These are phyloP conservation scores for Hericium coralloides DNA, from an alignment of 768 basidiomycete species.

Conservation along the genomic window DNA sequence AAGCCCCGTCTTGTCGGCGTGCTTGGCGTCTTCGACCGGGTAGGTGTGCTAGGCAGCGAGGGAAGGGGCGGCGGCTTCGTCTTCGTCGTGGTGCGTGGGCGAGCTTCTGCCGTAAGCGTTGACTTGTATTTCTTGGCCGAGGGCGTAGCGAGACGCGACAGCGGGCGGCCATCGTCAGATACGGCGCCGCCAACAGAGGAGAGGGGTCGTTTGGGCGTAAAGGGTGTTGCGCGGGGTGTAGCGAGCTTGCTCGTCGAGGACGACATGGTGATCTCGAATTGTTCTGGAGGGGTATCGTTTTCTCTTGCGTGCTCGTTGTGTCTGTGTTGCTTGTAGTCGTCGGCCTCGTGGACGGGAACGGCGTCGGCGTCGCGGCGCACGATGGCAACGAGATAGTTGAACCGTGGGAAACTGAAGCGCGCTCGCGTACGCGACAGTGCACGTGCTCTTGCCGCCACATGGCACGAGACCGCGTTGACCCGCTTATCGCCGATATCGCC, in stretches of 20 bases:
- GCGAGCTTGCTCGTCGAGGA: neutral
- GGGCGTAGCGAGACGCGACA: slow-evolving; percentile 8
- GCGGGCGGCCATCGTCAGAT: neutral
- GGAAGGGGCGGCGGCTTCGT: slow-evolving; percentile 10
- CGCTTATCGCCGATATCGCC: neutral
- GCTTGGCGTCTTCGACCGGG: slow-evolving; percentile 25
- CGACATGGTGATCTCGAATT: neutral
- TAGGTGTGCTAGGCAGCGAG: slow-evolving; percentile 11
- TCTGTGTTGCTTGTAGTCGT: neutral
- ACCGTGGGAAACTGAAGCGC: slow-evolving; percentile 1
- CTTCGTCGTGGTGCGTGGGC: slow-evolving; percentile 11
- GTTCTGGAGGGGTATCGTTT: neutral
- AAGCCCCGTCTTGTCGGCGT: slow-evolving; percentile 29
- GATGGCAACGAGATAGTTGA: neutral
- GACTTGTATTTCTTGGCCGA: slow-evolving; percentile 15
- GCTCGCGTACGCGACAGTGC: neutral
- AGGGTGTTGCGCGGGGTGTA: neutral
- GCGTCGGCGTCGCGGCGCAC: neutral
- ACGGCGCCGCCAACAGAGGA: slow-evolving; percentile 1
- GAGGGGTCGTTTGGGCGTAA: slow-evolving; percentile 6
- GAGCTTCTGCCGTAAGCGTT: slow-evolving; percentile 10
- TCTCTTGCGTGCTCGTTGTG: neutral
- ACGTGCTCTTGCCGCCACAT: neutral
- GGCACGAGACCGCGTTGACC: neutral
- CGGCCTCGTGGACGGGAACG: neutral